Base-by-base conservation (phyloP, 2,329 filamentous ascomycete genomes). In the Hypoxylon sp. region DNA sequence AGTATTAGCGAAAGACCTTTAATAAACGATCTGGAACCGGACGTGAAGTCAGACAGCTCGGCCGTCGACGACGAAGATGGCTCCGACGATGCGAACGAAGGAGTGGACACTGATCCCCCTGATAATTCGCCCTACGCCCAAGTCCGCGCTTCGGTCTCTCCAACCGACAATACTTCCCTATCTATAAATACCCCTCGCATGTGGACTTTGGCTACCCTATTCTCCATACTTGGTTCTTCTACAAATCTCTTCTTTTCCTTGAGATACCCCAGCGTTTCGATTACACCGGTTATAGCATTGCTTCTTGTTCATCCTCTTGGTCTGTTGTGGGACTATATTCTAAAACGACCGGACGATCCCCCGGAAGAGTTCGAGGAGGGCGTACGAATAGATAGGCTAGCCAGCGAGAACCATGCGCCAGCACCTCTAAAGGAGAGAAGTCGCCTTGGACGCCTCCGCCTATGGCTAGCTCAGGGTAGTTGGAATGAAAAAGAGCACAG, bases 401-500 rank as follows among this genome's bases (percentile, higher is more conserved):
- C 60, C 5, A 55, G 49, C 45, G 30, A 60, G 19, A 62, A 46
- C 5, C 65, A 69, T 14, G 71, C 36, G 34, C 68, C 50, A 48
- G 63, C 51, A 1, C 23, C 21, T 52, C 46, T 50, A 14, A 68
- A 61, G 48, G 74, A 70, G 65, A 75, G 77, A 43, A 77, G 77
- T 65, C 79, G 73, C 32, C 71, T 79, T 17, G 76, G 78, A 32
- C 83, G 85, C 3, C 76, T 90, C 63, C 88, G 92, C 50, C 82
- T 91, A 36, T 96, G 93, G 92, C 83, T 95, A 28, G 90, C 89
- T 1, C 93, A 95, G 79, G 93, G 93, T 2, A 85, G 82, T 36
- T 96, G 93, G 93, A 96, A 96, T 76, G 90, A 94, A 76, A 96
- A 96, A 78, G 93, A 96, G 78, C 93, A 96, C 78, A 92, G 91